phyloP scores from a whole-genome alignment of 805 yeast species.

The Saturnispora ahearnii region DNA sequence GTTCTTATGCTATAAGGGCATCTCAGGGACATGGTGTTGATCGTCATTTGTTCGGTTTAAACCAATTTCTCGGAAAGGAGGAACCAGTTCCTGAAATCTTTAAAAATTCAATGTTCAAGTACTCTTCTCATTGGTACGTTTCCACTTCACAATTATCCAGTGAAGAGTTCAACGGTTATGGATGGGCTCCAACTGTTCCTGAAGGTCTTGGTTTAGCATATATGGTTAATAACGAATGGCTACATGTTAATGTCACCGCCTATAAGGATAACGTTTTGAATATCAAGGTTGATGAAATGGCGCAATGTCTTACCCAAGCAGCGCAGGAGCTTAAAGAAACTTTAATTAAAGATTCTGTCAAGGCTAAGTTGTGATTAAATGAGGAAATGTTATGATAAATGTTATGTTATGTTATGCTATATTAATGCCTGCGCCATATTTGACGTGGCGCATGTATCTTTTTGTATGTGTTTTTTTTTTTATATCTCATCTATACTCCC shows the following conservation, averaged over 20 bases:
- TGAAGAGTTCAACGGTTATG: conserved; percentile 81
- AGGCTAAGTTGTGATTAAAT: conserved; percentile 22
- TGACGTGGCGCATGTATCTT: background rate
- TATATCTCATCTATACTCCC: background rate
- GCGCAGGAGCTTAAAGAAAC: conserved; percentile 75
- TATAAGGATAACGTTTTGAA: conserved; percentile 54
- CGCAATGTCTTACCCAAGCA: conserved; percentile 61
- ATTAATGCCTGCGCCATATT: background rate
- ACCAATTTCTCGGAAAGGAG: conserved; percentile 48
- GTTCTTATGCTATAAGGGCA: conserved; percentile 64
- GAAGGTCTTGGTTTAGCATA: conserved; percentile 92
- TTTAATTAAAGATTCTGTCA: conserved; percentile 28
- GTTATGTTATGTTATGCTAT: background rate
- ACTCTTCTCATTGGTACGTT: conserved; percentile 77
- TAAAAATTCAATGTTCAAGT: conserved; percentile 64
- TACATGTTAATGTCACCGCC: conserved; percentile 77
- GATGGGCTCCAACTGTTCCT: conserved; percentile 92
- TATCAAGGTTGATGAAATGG: conserved; percentile 46
- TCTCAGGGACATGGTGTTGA: conserved; percentile 85
- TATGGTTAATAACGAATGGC: conserved; percentile 77
- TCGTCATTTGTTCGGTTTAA: conserved; percentile 86
- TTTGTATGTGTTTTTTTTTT: background rate
- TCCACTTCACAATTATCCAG: conserved; percentile 87
- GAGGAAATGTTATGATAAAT: conserved; percentile 8
- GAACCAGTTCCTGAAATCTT: conserved; percentile 57